Conservation (phyloP, 495 filamentous ascomycete genomes). For the Talaromyces thailandensis region DNA sequence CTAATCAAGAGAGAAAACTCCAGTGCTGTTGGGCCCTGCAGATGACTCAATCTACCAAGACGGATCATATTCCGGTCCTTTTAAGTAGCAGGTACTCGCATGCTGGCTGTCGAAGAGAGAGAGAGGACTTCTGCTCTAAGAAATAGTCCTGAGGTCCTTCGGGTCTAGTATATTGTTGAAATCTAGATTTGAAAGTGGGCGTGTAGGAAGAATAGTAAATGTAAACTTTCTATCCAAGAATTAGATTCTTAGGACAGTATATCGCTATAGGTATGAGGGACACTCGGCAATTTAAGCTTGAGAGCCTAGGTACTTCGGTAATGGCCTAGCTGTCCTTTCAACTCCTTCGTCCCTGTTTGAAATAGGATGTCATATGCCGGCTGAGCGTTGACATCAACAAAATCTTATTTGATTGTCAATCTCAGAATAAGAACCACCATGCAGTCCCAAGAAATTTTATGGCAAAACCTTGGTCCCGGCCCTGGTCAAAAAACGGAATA, state of each 20-base stretch:
- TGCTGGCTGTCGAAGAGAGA: neutral
- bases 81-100: neutral
- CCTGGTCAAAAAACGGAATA: neutral
- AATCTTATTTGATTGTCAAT: too few species aligned
- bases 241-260: neutral
- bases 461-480: neutral
- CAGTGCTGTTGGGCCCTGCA: neutral
- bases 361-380: neutral
- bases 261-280: too few species aligned
- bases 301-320: neutral
- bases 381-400: neutral
- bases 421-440: neutral
- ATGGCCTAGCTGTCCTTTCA: neutral
- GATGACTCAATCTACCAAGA: neutral
- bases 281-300: neutral
- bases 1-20: neutral
- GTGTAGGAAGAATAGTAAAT: neutral
- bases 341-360: neutral
- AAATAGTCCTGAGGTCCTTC: neutral
- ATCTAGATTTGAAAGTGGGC: neutral
- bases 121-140: neutral
- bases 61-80: neutral
- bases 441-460: neutral
- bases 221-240: neutral
- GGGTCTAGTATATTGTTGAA: neutral